These are phyloP conservation scores for Podospora comata DNA, from an alignment of 495 filamentous ascomycete species.

Conservation along the genomic window DNA sequence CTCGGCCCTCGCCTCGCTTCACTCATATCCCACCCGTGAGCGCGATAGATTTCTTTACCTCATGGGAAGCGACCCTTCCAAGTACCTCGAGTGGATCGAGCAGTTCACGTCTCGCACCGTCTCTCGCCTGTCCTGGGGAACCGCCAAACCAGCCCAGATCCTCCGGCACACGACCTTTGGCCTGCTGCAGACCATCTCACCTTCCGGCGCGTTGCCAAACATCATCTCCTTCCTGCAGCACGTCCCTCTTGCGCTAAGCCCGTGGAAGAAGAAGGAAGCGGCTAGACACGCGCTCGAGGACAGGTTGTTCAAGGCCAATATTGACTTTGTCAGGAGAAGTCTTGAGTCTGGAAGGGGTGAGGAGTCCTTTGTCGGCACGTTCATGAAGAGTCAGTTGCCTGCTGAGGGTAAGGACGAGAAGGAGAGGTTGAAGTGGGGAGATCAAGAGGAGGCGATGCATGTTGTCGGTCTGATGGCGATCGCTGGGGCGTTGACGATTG, in stretches of 20 bases:
- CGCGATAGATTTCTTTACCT: slow-evolving; percentile 52
- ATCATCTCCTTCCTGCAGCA: slow-evolving; percentile 44
- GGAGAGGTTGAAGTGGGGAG: slow-evolving; percentile 20
- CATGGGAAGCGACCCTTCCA: slow-evolving; percentile 36
- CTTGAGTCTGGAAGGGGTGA: slow-evolving; percentile 24
- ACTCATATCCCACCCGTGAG: slow-evolving; percentile 53
- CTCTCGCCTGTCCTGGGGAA: slow-evolving; percentile 58
- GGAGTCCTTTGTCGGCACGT: slow-evolving; percentile 47
- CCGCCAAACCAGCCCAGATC: slow-evolving; percentile 42
- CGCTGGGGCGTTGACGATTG: slow-evolving; percentile 47
- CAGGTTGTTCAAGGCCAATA: slow-evolving; percentile 35
- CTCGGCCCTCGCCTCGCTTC: slow-evolving; percentile 42
- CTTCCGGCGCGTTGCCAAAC: slow-evolving; percentile 55
- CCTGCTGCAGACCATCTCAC: slow-evolving; percentile 56
- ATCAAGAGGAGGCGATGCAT: slow-evolving; percentile 38
- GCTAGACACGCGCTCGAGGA: slow-evolving; percentile 41
- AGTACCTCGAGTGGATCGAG: slow-evolving; percentile 55
- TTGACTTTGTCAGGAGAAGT: slow-evolving; percentile 41
- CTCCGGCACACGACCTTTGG: slow-evolving; percentile 56
- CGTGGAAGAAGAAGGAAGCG: slow-evolving; percentile 53
- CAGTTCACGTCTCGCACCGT: slow-evolving; percentile 59
- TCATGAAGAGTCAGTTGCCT: slow-evolving; percentile 32
- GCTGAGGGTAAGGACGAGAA: slow-evolving; percentile 13
- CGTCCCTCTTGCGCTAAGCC: slow-evolving; percentile 42
- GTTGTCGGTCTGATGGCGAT: slow-evolving; percentile 51